Evolutionary conservation across 495 filamentous ascomycete species (phyloP).

Genomic region (Terfezia boudieri): DNA sequence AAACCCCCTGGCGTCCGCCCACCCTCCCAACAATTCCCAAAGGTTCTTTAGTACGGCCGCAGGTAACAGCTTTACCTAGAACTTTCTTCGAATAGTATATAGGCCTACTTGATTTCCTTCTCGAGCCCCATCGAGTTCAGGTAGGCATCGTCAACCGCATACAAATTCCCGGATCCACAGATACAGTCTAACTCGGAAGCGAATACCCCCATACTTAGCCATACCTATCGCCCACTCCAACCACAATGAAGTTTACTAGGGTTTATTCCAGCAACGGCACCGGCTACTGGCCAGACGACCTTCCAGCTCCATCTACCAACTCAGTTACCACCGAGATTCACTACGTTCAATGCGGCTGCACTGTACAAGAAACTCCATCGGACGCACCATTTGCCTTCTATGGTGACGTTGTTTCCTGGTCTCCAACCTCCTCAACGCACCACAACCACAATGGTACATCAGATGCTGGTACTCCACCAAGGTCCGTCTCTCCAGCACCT

Average conservation of each 20-base stretch:
- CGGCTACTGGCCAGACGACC: neutral
- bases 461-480: neutral
- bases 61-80: too few relatives aligned
- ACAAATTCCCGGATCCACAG: too few relatives aligned
- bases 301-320: neutral
- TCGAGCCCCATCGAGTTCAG: too few relatives aligned
- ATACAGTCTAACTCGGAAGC: too few relatives aligned
- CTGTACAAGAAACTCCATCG: neutral
- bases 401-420: neutral
- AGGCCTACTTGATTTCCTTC: too few relatives aligned
- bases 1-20: too few relatives aligned
- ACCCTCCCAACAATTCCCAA: too few relatives aligned
- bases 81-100: too few relatives aligned
- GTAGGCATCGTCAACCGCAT: too few relatives aligned
- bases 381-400: neutral
- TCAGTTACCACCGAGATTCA: neutral
- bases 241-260: neutral
- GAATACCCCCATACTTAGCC: too few relatives aligned
- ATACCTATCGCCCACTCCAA: too few relatives aligned
- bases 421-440: neutral
- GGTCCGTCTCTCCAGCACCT: neutral
- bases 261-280: neutral
- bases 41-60: too few relatives aligned
- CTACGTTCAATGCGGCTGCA: neutral
- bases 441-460: neutral